A percentile compares a stretch with the other conserved stretches of the same genome.
phyloP scores from a whole-genome alignment of 257 asterid genomes.

The Fraxinus quadrangulata region DNA sequence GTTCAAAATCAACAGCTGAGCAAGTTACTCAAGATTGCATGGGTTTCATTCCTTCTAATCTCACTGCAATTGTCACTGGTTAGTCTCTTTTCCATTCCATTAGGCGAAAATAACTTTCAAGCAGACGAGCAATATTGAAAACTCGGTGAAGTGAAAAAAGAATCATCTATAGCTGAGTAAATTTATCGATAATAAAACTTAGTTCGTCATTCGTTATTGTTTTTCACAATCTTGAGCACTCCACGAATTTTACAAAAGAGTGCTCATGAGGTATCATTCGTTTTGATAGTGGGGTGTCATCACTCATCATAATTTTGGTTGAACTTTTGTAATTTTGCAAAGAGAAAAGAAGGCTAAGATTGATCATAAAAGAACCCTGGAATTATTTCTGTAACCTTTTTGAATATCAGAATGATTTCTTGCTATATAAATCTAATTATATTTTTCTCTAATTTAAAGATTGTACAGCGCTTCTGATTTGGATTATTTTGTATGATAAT shows the following conservation, averaged over 20 bases:
- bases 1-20: constrained; percentile 75
- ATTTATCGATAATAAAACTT: background rate
- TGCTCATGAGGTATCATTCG: background rate
- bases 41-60: constrained; percentile 31
- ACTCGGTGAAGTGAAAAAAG: background rate
- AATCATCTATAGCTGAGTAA: background rate
- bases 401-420: background rate
- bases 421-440: background rate
- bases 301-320: background rate
- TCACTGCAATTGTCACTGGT: constrained; percentile 94
- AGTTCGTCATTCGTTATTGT: background rate
- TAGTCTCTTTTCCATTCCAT: constrained; percentile 8
- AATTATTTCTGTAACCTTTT: background rate
- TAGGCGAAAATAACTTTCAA: background rate
- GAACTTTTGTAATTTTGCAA: background rate
- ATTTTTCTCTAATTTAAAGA: background rate
- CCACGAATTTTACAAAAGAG: background rate
- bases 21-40: constrained; percentile 53
- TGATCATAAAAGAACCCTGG: background rate
- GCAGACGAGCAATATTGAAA: background rate
- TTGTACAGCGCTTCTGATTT: background rate
- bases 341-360: background rate
- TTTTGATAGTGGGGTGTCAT: background rate
- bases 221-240: background rate
- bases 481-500: constrained; percentile 6